A percentile compares a stretch with the other conserved stretches of the same genome.
Evolutionary conservation across 345 rosid species (phyloP).

Genomic region (Viola odorata): DNA sequence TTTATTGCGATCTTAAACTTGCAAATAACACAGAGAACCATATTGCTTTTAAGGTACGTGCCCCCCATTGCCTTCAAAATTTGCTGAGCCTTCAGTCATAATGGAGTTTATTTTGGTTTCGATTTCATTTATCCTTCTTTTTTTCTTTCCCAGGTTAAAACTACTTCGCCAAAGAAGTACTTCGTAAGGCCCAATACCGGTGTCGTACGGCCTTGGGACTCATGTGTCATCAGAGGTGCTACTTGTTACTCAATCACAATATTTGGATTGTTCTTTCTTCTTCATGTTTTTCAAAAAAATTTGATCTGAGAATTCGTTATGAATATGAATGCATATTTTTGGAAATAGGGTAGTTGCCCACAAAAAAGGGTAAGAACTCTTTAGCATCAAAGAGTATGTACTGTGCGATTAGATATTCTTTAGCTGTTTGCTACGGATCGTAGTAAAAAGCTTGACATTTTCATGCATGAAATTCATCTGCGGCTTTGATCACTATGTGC

Average conservation of each 20-base stretch:
- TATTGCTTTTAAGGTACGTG: constrained; percentile 71
- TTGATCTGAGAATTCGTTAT: no score
- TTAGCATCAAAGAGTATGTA: background rate
- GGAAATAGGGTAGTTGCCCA: background rate
- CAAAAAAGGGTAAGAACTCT: background rate
- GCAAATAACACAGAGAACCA: constrained; percentile 68
- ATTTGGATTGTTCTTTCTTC: background rate
- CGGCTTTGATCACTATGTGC: background rate
- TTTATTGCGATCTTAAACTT: constrained; percentile 65
- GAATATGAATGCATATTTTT: background rate
- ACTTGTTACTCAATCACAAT: constrained; percentile 2
- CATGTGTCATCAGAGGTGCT: constrained; percentile 65
- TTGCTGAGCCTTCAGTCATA: background rate
- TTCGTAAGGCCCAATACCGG: constrained; percentile 93
- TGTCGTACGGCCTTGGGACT: constrained; percentile 76
- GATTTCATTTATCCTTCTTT: background rate
- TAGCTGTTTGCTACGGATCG: background rate
- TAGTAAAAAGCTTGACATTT: constrained; percentile 1
- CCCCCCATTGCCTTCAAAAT: background rate
- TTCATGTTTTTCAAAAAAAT: background rate
- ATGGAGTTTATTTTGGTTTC: background rate
- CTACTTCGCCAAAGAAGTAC: constrained; percentile 96
- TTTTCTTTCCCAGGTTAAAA: constrained; percentile 59
- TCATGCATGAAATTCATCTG: background rate
- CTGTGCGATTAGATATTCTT: background rate